Base-by-base conservation (phyloP, 768 basidiomycete species). In the Termitomyces sp. region DNA sequence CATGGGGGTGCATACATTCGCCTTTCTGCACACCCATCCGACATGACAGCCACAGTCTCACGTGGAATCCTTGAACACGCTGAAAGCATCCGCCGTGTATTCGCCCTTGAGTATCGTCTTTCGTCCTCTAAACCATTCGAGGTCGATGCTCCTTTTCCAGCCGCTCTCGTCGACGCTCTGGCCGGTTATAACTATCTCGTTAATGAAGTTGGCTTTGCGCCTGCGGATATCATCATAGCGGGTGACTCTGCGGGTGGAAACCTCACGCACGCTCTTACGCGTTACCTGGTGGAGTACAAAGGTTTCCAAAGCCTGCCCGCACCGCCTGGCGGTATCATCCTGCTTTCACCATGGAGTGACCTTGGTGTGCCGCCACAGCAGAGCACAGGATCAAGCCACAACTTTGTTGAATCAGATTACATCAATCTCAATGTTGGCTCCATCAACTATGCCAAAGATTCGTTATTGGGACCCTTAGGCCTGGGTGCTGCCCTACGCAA, bases 201-300 rank as follows among this genome's bases (percentile, higher is more conserved):
- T 37, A 71, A 78, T 47, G 69, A 63, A 9, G 70, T 85, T 26
- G 80, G 82, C 0, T 84, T 88, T 64, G 58, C 72, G 2, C 79
- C 88, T 0, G 66, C 71, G 17, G 71, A 88, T 60, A 84, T 93
- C 62, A 74, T 88, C 53, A 48, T 91, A 21, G 74, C 74, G 19
- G 90, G 90, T 2, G 89, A 93, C 65, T 91, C 87, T 1, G 88
- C 90, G 0, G 90, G 90, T 2, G 90, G 77, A 5, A 87, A 91
- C 66, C 79, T 91, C 24, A 81, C 82, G 0, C 74, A 82, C 34
- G 82, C 84, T 0, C 74, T 88, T 42, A 77, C 73, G 9, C 82
- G 83, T 26, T 54, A 54, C 45, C 53, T 90, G 21, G 70, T 80
- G 12, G 79, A 83, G 57, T 68, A 83, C 65, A 68, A 70, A 30